Evolutionary conservation across 2,329 filamentous ascomycete genomes (phyloP).

Genomic region (Fusarium piperis): DNA sequence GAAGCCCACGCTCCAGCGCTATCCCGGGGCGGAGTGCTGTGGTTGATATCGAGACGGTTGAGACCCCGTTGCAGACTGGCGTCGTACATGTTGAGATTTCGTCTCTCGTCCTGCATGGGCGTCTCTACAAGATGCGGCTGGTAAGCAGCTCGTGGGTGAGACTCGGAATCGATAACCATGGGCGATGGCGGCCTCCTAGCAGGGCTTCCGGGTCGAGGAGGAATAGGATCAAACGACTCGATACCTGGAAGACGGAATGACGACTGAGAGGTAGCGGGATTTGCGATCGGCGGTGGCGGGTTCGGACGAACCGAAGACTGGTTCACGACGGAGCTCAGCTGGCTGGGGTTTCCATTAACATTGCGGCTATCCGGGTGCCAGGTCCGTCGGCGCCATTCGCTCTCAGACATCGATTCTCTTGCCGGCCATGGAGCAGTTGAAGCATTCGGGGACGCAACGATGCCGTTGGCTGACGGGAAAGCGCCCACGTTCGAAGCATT

Average conservation of each 20-base stretch:
- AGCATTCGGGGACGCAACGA: conserved; percentile 72
- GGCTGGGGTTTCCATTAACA: conserved; percentile 72
- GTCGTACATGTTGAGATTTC: conserved; percentile 69
- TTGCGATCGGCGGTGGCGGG: conserved; percentile 61
- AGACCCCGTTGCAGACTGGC: conserved; percentile 72
- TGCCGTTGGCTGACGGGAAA: conserved; percentile 66
- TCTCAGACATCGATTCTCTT: conserved; percentile 75
- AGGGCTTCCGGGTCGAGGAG: conserved; percentile 69
- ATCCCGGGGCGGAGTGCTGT: conserved; percentile 61
- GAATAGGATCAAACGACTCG: conserved; percentile 86
- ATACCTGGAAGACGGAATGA: conserved; percentile 84
- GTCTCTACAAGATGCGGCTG: conserved; percentile 43
- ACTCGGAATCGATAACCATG: conserved; percentile 75
- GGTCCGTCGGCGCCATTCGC: conserved; percentile 83
- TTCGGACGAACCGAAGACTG: conserved; percentile 68
- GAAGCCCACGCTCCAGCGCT: conserved; percentile 65
- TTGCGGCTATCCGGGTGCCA: conserved; percentile 86
- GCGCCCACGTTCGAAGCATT: conserved; percentile 65
- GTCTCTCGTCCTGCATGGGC: conserved; percentile 56
- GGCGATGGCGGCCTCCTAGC: conserved; percentile 75
- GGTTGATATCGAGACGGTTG: conserved; percentile 71
- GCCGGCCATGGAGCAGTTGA: conserved; percentile 71
- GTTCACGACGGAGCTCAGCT: conserved; percentile 79
- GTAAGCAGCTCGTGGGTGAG: conserved; percentile 47
- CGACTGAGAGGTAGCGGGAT: conserved; percentile 62